These are phyloP conservation scores for Sanchytrium tribonematis DNA, from an alignment of 371 early-diverging fungal genomes.

Conservation along the genomic window DNA sequence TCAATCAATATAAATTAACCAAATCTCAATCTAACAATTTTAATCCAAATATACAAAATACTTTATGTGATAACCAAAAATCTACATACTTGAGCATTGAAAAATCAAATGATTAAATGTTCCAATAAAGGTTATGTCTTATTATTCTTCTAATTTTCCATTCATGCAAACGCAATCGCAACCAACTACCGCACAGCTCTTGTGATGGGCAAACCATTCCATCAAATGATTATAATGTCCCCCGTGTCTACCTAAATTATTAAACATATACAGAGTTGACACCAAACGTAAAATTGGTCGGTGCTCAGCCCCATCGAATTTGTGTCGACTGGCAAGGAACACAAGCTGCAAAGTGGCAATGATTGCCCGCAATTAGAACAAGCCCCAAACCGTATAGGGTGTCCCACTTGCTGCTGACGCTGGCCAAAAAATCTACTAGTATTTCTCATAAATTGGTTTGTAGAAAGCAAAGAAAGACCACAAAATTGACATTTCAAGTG, in stretches of 20 bases:
- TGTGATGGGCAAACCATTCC: not conserved
- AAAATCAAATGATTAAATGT: too few species aligned
- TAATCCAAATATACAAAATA: too few species aligned
- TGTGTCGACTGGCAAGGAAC: not conserved
- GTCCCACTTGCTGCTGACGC: not conserved
- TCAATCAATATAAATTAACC: not conserved
- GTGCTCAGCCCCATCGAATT: not conserved
- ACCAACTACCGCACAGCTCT: not conserved
- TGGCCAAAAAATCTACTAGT: not conserved
- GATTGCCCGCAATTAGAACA: not conserved
- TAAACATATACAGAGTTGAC: not conserved
- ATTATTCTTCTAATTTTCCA: too few species aligned
- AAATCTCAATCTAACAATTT: too few species aligned
- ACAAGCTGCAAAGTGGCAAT: not conserved
- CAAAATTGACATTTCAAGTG: not conserved
- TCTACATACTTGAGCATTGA: too few species aligned
- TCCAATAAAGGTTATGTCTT: too few species aligned
- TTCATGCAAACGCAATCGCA: not conserved
- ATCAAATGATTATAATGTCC: not conserved
- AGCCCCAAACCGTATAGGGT: not conserved
- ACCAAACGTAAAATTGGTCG: not conserved
- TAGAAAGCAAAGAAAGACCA: not conserved
- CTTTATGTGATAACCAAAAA: too few species aligned
- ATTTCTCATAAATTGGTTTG: not conserved
- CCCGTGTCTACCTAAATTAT: not conserved